These are phyloP conservation scores for Fusarium sp. DNA, from an alignment of 2,329 filamentous ascomycete species.

Conservation along the genomic window DNA sequence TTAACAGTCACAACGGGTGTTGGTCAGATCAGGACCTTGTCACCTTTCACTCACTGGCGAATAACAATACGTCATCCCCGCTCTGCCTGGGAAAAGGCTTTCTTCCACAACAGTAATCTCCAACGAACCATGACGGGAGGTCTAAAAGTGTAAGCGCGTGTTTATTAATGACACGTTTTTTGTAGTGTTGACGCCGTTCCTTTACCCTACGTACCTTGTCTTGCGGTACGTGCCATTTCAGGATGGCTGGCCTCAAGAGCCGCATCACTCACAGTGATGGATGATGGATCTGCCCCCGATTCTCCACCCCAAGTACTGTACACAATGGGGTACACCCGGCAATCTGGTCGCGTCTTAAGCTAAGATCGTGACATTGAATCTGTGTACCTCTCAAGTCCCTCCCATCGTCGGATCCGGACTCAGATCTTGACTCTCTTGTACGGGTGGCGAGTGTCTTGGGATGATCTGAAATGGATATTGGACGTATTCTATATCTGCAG, in stretches of 20 bases:
- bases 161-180: conserved; percentile 5
- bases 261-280: conserved; percentile 44
- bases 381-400: conserved; percentile 50
- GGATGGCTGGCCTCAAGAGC: conserved; percentile 47
- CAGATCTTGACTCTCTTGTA: conserved; percentile 23
- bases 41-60: background rate
- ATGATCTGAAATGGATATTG: background rate
- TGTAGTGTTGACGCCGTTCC: conserved; percentile 16
- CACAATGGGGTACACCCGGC: conserved; percentile 48
- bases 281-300: conserved; percentile 48
- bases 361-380: conserved; percentile 50
- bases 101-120: background rate
- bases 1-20: background rate
- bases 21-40: conserved; percentile 4
- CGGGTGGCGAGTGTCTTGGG: conserved; percentile 11
- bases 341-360: conserved; percentile 47
- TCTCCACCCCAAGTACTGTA: conserved; percentile 47
- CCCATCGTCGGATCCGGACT: conserved; percentile 34
- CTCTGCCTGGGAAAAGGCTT: conserved; percentile 5
- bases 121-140: conserved; percentile 16
- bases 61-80: conserved; percentile 23
- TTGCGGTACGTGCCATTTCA: conserved; percentile 31
- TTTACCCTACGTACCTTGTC: conserved; percentile 22
- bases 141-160: conserved; percentile 2
- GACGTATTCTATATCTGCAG: background rate